phyloP scores from a whole-genome alignment of 352 stramenopile species.

The Pythium guiyangense region DNA sequence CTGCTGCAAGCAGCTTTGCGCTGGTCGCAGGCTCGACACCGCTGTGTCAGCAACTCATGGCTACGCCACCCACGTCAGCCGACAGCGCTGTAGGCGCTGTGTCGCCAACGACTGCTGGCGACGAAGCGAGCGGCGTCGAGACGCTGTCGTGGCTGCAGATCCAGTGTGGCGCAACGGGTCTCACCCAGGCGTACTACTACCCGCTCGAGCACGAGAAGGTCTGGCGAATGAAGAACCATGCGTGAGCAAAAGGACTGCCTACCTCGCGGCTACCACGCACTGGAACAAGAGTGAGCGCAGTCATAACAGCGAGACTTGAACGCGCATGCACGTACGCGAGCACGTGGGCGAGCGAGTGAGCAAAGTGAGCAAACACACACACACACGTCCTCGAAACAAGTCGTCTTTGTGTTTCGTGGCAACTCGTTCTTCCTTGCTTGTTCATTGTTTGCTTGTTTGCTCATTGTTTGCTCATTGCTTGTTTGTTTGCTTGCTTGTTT shows the following conservation, averaged over 20 bases:
- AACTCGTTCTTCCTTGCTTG: no score
- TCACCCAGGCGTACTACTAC: slow-evolving; percentile 1
- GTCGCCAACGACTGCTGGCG: no score
- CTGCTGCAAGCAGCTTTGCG: neutral
- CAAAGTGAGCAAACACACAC: no score
- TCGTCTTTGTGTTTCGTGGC: no score
- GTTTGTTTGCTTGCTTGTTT: neutral
- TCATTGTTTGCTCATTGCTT: no score
- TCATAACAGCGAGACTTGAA: no score
- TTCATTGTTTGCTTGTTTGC: no score
- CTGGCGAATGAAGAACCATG: slow-evolving; percentile 1
- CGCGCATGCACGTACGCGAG: no score
- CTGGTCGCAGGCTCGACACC: neutral
- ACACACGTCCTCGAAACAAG: no score
- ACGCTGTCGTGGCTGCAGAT: slow-evolving; percentile 1
- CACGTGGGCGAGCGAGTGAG: no score
- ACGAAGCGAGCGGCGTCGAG: neutral
- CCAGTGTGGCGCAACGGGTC: neutral
- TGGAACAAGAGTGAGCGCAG: neutral
- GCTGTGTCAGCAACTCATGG: neutral
- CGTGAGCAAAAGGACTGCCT: neutral
- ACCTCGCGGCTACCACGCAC: no score
- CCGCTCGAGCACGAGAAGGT: slow-evolving; percentile 1
- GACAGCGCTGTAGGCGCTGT: neutral
- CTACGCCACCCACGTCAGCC: neutral